These are phyloP conservation scores for Hordeum pubiflorum DNA, from an alignment of 202 grass and related monocot genomes.

Conservation along the genomic window DNA sequence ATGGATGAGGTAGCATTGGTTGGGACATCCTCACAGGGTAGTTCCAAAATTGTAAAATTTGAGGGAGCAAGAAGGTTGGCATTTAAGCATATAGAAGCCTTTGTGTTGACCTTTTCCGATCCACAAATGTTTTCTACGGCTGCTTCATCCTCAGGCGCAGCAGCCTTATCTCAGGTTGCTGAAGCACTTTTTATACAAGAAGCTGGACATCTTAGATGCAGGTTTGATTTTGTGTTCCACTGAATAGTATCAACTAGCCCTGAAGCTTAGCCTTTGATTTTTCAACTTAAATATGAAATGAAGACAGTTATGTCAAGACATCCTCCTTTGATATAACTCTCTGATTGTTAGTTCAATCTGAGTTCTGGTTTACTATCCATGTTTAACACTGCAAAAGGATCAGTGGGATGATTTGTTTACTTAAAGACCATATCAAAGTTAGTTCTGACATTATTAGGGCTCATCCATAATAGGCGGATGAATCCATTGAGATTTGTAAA, in stretches of 20 bases:
- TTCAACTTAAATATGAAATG: background rate
- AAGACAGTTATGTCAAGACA: background rate
- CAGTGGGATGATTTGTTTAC: background rate
- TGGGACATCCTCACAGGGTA: conserved; percentile 64
- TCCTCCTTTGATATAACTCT: background rate
- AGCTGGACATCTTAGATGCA: conserved; percentile 98
- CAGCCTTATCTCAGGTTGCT: conserved; percentile 63
- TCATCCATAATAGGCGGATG: background rate
- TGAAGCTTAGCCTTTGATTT: background rate
- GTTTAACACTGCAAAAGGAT: background rate
- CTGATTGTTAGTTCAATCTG: background rate
- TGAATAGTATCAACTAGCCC: background rate
- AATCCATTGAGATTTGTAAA: background rate
- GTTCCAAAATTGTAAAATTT: conserved; percentile 68
- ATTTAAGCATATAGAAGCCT: conserved; percentile 91
- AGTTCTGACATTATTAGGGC: background rate
- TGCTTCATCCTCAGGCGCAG: conserved; percentile 59
- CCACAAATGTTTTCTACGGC: conserved; percentile 71
- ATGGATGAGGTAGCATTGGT: conserved; percentile 85
- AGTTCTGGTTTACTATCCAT: background rate
- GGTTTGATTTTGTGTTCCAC: conserved; percentile 38
- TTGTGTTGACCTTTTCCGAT: conserved; percentile 79
- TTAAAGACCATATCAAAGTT: background rate
- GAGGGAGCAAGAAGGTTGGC: conserved; percentile 95
- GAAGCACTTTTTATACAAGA: conserved; percentile 83